Base-by-base conservation (phyloP, 805 yeast species). In the Barnettozyma sucrosica region DNA sequence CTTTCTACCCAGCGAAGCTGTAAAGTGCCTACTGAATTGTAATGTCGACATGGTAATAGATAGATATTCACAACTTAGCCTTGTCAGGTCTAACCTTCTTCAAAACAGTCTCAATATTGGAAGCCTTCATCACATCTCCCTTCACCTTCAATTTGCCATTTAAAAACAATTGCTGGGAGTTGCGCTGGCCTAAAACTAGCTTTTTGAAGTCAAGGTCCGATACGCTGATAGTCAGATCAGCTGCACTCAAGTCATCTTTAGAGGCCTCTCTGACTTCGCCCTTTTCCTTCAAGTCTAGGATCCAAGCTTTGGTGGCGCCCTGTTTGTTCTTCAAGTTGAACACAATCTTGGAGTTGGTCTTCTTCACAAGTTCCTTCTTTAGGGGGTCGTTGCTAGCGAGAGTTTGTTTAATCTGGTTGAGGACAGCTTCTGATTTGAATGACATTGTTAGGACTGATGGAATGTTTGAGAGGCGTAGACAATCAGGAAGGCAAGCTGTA, bases 111-210 rank as follows among this genome's bases (percentile, higher is more conserved):
- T 85, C 92, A 51, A 85, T 78, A 50, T 79, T 78, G 40, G 90
- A 79, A 46, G 95, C 95, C 75, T 88, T 88, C 90, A 85, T 85
- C 70, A 88, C 83, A 71, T 89, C 86, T 55, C 96, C 96, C 74
- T 83, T 85, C 54, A 88, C 82, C 75, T 86, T 87, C 66, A 88
- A 77, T 67, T 83, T 84, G 37, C 96, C 96, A 58, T 77, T 70
- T 85, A 88, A 79, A 67, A 86, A 88, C 61, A 88, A 76, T 70
- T 81, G 83, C 68, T 88, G 95, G 41, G 95, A 88, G 66, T 83
- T 83, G 54, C 89, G 81, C 74, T 86, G 85, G 52, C 95, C 95
- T 51, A 72, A 69, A 46, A 85, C 85, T 56, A 88, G 76, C 64
- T 76, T 80, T 56, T 75, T 81, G 57, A 88, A 80, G 65, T 85